Base-by-base conservation (phyloP, 768 basidiomycete species). In the Auricularia heimuer region DNA sequence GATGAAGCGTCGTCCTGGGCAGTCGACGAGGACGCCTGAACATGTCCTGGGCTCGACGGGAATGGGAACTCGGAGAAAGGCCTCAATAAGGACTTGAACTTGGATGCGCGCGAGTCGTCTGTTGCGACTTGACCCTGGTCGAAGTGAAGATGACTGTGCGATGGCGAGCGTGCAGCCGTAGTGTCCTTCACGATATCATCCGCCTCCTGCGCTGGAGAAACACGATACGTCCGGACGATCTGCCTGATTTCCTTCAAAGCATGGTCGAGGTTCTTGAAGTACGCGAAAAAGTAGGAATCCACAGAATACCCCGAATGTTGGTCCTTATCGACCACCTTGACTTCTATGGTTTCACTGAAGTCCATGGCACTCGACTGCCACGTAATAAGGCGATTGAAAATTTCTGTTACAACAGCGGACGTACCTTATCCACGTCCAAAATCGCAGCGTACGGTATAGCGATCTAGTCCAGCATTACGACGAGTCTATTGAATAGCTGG, bases 261-360 rank as follows among this genome's bases (percentile, higher is more conserved):
- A 42, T 74, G 80, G 6, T 87, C 80, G 44, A 93, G 81, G 74
- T 95, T 85, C 68, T 86, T 86, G 75, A 98, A 97, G 74, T 97
- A 98, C 14, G 95, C 93, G 71, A 96, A 96, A 76, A 96, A 97
- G 72, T 93, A 94, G 2, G 91, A 92, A 72, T 93, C 91, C 39
- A 90, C 75, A 1, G 87, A 85, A 70, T 87, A 88, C 21, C 74
- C 73, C 68, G 83, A 83, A 68, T 87, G 88, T 75, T 95, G 92
- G n/a, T 77, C 76, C 34, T 72, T 70, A 63, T 80, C 80, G 63
- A 91, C 79, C 12, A 94, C 92, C 76, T 94, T 94, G 68, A 98
- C 83, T 77, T 98, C 94, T 66, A 99, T 89, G 0, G 94, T 95
- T 73, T 97, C 94, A 67, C 92, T 94, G 71, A 98, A 98, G 72